Evolutionary conservation across 768 basidiomycete species (phyloP), one percentile per base, ranked within the genome.

Genomic region (Tricholoma flavovirens): DNA sequence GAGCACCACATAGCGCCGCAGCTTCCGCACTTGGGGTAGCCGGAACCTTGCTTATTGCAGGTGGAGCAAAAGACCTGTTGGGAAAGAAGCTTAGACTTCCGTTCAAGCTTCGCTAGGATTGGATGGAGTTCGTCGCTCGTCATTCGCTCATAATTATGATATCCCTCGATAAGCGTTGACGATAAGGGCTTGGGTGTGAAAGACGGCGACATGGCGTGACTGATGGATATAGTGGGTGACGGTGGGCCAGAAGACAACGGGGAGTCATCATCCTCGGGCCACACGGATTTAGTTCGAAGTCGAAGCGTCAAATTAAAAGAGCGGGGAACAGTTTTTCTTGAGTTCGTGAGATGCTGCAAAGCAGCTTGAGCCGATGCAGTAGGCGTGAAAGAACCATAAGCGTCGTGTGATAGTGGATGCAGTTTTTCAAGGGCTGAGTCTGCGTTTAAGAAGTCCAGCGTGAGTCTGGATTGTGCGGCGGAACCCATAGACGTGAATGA

Each of bases 1-100:
- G 84, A 85, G 61, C 85, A 87, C 85, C 85, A 87, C 70, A 73
- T 78, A 29, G 76, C 76, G 21, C 73, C 68, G 59, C 85, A 87
- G 57, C 77, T 80, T 6, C 77, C 74, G 64, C 85, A 87, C n/a
- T 77, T 77, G 12, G 85, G 84, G 64, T 76, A 87, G 57, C 83
- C 80, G 12, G 69, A 66, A 0, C 85, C 85, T 1, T 63, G 51
- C 63, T 78, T 83, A 32, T 67, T 68, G 63, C 85, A 87, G 1
- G 81, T 75, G 9, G 79, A 75, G 55, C 85, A 87, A 32, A 61
- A 61, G 22, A 66, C 60, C 10, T 69, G 62, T 35, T 67, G 68
- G 22, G 62, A 63, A 48, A 81, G 78, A 50, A 87, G 66, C 62
- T 69, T 80, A 4, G 85, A 87, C 26, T 71, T 69, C 32, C 67